Base-by-base conservation (phyloP, 2,329 filamentous ascomycete genomes). In the Alternaria longipes region DNA sequence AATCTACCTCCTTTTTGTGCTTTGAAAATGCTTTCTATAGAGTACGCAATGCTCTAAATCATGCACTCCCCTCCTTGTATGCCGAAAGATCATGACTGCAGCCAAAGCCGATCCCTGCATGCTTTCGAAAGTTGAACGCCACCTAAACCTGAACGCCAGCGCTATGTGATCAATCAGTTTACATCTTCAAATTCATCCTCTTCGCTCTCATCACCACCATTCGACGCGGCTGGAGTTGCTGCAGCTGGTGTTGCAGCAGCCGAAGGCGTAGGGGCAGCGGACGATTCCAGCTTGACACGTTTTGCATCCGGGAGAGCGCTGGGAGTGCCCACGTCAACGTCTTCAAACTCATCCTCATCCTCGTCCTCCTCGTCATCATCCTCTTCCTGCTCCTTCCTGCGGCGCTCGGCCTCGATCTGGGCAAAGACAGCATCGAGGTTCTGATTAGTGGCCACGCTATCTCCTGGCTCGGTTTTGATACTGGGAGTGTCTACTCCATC, bases 351-450 rank as follows among this genome's bases (percentile, higher is more conserved):
- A 7, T 60, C 58, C 4, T 60, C 58, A 0, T 60, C 58, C 18
- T 56, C 58, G 5, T 59, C 56, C 18, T 60, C 58, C 8, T 60
- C 58, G 5, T 78, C 68, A 80, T 85, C 62, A 78, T 84, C 59
- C 76, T 74, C 71, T 54, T 79, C 74, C 44, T 77, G 74, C 14
- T 77, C 78, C 46, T 79, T 73, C 83, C 75, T 90, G 24, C 69
- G 67, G 47, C 71, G 85, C 63, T 89, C 87, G 5, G 84, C 85
- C 68, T 88, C 89, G 18, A 93, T 82, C 60, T 85, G 86, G 38
- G 86, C 86, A 74, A 91, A 93, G 58, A 91, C 87, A 55, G 87
- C 87, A 57, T 90, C 89, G 63, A 93, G 84, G 82, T 61, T 85
- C 58, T 82, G 81, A n/a, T 84, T 81, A 26, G 82, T 74, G 7